These are phyloP conservation scores for Ceriops zippeliana DNA, from an alignment of 345 rosid species.

Conservation along the genomic window DNA sequence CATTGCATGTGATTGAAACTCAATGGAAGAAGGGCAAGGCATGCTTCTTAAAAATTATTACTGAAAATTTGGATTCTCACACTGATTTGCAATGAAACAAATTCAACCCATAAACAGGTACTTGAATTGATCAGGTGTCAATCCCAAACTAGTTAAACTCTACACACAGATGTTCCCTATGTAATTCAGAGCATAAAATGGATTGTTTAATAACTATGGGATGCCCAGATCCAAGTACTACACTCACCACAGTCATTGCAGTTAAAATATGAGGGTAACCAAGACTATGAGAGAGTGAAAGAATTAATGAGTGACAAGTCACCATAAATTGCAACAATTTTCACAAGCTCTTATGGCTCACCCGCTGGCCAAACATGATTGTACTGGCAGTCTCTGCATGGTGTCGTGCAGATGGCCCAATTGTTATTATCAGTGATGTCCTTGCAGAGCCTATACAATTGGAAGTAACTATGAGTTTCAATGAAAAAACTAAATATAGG, in stretches of 20 bases:
- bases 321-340: background rate
- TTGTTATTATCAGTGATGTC: constrained; percentile 84
- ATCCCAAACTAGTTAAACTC: background rate
- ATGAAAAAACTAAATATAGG: background rate
- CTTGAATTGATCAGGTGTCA: background rate
- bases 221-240: background rate
- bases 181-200: background rate
- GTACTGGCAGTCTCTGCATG: constrained; percentile 92
- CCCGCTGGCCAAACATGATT: constrained; percentile 91
- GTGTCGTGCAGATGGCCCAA: constrained; percentile 78
- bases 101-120: background rate
- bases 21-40: background rate
- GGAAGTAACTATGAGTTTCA: constrained; percentile 9
- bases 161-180: background rate
- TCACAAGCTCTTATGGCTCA: constrained; percentile 31
- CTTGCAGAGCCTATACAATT: constrained; percentile 70
- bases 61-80: background rate
- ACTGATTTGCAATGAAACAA: background rate
- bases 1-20: background rate
- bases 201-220: background rate
- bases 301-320: too few relatives aligned
- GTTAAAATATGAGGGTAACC: background rate
- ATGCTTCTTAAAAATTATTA: background rate
- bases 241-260: background rate
- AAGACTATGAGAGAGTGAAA: too few relatives aligned